Evolutionary conservation across 495 filamentous ascomycete genomes (phyloP).

Genomic region (Neurospora sp.): DNA sequence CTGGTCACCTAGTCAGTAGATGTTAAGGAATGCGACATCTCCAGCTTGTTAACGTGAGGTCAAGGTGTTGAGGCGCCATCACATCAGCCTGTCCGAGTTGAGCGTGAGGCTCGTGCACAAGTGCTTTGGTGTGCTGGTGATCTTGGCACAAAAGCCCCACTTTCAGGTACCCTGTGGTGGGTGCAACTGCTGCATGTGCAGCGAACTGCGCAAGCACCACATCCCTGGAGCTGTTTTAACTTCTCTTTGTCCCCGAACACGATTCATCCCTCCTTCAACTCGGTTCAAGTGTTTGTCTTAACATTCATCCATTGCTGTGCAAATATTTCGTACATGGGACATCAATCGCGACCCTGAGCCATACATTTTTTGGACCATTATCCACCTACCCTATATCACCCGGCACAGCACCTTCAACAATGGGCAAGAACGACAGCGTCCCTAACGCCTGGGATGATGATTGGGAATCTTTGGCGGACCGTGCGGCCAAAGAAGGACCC

Average conservation of each 20-base stretch:
- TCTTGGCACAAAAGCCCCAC: neutral
- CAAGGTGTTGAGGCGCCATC: neutral
- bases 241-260: neutral
- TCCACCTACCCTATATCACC: neutral
- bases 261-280: neutral
- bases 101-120: neutral
- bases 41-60: neutral
- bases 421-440: slow-evolving; percentile 42
- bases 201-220: neutral
- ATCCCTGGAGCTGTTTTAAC: neutral
- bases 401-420: slow-evolving; percentile 15
- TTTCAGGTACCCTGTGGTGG: neutral
- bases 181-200: neutral
- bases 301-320: neutral
- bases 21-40: neutral
- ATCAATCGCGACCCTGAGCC: neutral
- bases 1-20: neutral
- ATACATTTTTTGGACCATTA: neutral
- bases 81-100: neutral
- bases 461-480: slow-evolving; percentile 70
- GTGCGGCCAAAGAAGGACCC: slow-evolving; percentile 32
- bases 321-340: neutral
- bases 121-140: neutral
- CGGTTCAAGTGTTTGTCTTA: neutral
- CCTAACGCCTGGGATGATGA: slow-evolving; percentile 86